Base-by-base conservation (phyloP, 345 rosid species). In the Salix udensis region DNA sequence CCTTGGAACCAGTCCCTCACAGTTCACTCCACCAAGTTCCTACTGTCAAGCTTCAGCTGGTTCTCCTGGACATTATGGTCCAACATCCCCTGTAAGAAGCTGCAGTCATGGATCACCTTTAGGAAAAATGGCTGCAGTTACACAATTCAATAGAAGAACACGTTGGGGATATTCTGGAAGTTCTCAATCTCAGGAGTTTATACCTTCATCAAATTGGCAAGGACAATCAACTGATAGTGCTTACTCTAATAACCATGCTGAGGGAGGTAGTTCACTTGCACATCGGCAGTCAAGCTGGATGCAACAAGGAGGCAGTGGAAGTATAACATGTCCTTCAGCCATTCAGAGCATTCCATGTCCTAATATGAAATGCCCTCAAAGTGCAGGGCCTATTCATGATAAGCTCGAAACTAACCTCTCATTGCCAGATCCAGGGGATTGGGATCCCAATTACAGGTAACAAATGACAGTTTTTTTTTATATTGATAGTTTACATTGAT, bases 361-460 rank as follows among this genome's bases (percentile, higher is more conserved):
- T 48, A 81, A 48, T 77, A 76, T 86, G 81, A 84, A 85, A 66
- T 60, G 79, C 69, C 78, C 85, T 60, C 86, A 86, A 80, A 73
- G 77, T 73, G 74, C 78, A 23, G 94, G 86, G 81, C 81, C 75
- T 11, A 70, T 84, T 83, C 82, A 74, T 74, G 95, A 91, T 68
- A 86, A 83, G 77, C 79, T 80, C 21, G 97, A 91, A 67, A 70
- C 85, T 48, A 78, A 88, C 82, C 72, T 73, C 74, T 90, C 94
- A 34, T 76, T 91, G 75, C 98, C 97, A 74, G 90, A 89, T 86
- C 98, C 99, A 23, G 97, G 97, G 77, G 98, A 96, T 71, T 96
- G 99, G 99, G 99, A 96, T 88, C 99, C 99, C 48, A 90, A 89
- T 86, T 96, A 91, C 89, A 94, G 99, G 99, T 89, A 80, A 82